These are phyloP conservation scores for Priceomyces melissophilus DNA, from an alignment of 805 yeast species.

Conservation along the genomic window DNA sequence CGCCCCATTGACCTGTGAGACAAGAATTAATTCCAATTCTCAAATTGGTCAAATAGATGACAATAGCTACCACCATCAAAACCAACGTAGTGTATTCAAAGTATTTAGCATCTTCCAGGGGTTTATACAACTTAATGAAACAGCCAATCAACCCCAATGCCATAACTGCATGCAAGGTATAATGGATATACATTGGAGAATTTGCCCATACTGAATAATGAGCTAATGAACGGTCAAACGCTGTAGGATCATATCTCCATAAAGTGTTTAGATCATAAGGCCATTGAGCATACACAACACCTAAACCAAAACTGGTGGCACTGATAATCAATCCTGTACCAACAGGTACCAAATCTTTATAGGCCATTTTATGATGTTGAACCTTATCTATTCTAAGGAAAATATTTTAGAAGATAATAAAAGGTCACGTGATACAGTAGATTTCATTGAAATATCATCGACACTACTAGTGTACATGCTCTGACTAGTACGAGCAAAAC, in stretches of 20 bases:
- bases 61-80: slow-evolving; percentile 66
- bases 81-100: slow-evolving; percentile 88
- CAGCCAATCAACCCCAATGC: slow-evolving; percentile 69
- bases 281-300: slow-evolving; percentile 72
- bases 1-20: slow-evolving; percentile 83
- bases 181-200: slow-evolving; percentile 56
- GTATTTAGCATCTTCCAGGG: slow-evolving; percentile 76
- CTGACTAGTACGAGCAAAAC: no score
- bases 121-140: slow-evolving; percentile 77
- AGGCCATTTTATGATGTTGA: slow-evolving; percentile 15
- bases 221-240: slow-evolving; percentile 55
- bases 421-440: no score
- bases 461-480: no score
- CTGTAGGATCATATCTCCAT: slow-evolving; percentile 52
- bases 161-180: slow-evolving; percentile 59
- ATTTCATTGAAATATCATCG: no score
- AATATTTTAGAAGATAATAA: no score
- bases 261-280: slow-evolving; percentile 78
- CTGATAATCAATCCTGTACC: slow-evolving; percentile 41
- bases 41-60: slow-evolving; percentile 83
- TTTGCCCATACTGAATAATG: slow-evolving; percentile 78
- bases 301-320: slow-evolving; percentile 77
- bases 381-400: no score
- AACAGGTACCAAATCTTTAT: slow-evolving; percentile 45
- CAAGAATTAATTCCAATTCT: slow-evolving; percentile 75